phyloP scores from a whole-genome alignment of 2,329 filamentous ascomycete species.

The Calycina marina region DNA sequence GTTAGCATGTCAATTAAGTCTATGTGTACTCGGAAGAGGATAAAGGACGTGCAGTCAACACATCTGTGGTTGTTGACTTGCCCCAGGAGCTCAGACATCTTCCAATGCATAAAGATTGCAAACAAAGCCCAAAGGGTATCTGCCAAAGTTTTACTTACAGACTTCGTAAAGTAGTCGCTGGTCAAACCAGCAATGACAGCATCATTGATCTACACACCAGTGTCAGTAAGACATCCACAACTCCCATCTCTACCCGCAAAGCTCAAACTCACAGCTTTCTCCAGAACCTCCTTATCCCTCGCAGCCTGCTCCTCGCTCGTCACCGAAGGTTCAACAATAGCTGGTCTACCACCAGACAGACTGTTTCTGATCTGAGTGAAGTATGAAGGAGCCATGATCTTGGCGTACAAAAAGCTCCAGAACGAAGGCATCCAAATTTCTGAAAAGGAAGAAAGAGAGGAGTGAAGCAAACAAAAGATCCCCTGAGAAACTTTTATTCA shows the following conservation, averaged over 20 bases:
- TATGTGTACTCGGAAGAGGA: no score
- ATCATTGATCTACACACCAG: slow-evolving; percentile 6
- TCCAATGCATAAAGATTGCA: no score
- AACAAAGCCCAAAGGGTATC: no score
- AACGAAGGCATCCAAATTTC: neutral
- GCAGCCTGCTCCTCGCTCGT: slow-evolving; percentile 8
- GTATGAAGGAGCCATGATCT: neutral
- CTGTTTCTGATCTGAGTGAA: neutral
- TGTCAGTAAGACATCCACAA: neutral
- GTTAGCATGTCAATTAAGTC: no score
- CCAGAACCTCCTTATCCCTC: slow-evolving; percentile 12
- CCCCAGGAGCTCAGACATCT: no score
- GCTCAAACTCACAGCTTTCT: slow-evolving; percentile 11
- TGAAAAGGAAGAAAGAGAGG: no score
- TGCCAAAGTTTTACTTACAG: slow-evolving; percentile 4
- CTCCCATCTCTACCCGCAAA: neutral
- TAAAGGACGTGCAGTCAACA: no score
- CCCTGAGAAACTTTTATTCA: no score
- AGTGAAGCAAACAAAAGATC: no score
- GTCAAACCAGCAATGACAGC: slow-evolving; percentile 15
- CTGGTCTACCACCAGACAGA: neutral
- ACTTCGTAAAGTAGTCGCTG: slow-evolving; percentile 16
- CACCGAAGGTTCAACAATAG: slow-evolving; percentile 5
- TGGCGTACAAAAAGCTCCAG: neutral
- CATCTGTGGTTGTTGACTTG: no score